Conservation (phyloP, 371 early-diverging fungal genomes). For the Mortierella sp. region DNA sequence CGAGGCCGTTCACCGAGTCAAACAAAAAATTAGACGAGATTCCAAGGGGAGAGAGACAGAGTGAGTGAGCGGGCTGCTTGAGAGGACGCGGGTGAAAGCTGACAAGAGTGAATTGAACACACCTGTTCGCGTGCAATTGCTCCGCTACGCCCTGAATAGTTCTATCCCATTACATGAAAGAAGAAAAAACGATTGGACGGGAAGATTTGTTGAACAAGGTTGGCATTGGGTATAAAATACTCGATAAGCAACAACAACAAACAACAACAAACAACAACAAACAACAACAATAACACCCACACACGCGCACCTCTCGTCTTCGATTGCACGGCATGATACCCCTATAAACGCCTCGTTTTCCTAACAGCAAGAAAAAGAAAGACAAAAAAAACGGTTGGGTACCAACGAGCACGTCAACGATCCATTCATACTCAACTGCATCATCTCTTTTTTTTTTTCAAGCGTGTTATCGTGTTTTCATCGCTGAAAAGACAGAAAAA, state of each 20-base stretch:
- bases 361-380: no score
- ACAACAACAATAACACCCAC: background rate
- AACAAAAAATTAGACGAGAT: background rate
- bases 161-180: background rate
- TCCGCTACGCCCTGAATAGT: background rate
- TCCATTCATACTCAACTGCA: background rate
- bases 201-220: constrained; percentile 9
- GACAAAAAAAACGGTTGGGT: no score
- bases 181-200: constrained; percentile 8
- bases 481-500: background rate
- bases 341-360: no score
- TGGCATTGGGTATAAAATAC: background rate
- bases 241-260: background rate
- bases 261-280: background rate
- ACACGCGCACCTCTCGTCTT: background rate
- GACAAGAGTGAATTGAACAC: background rate
- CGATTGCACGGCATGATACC: background rate
- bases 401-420: background rate
- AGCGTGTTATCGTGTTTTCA: background rate
- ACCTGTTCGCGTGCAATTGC: background rate
- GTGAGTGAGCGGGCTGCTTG: background rate
- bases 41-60: background rate
- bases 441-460: background rate
- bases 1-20: background rate
- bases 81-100: background rate